Conservation (phyloP, 73 alveolate genomes). For the Tetrahymena thermophila region DNA sequence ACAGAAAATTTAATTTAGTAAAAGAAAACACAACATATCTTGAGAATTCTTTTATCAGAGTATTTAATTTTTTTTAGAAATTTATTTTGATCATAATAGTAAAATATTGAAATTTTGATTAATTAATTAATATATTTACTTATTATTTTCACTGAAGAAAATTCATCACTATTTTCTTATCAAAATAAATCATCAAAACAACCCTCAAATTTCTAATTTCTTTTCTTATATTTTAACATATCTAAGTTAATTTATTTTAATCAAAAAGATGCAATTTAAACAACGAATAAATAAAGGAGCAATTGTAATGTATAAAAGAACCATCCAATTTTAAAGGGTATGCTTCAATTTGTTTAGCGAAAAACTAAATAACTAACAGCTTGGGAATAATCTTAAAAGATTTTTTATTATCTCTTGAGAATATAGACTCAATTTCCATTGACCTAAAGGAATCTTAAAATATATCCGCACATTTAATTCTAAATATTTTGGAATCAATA, state of each 20-base stretch:
- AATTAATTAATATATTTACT: neutral
- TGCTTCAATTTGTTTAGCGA: neutral
- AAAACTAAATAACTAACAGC: neutral
- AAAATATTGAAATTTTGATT: too few species aligned
- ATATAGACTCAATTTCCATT: neutral
- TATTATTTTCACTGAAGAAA: neutral
- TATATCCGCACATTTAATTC: neutral
- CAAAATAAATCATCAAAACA: too few species aligned
- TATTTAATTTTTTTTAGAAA: neutral
- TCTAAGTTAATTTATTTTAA: neutral
- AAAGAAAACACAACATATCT: neutral
- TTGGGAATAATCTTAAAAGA: neutral
- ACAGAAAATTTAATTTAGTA: neutral
- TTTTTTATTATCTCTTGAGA: neutral
- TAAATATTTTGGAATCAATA: neutral
- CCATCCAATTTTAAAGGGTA: neutral
- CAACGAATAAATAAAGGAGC: neutral
- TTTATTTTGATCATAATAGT: neutral
- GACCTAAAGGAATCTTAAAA: neutral
- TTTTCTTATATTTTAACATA: too few species aligned
- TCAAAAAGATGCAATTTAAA: neutral
- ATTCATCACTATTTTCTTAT: neutral
- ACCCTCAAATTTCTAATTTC: neutral
- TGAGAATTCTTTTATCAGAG: neutral
- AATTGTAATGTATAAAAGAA: neutral